A percentile compares a stretch with the other conserved stretches of the same genome.
phyloP scores from a whole-genome alignment of 1,284 basidiomycete species.

The Tilletia caries region DNA sequence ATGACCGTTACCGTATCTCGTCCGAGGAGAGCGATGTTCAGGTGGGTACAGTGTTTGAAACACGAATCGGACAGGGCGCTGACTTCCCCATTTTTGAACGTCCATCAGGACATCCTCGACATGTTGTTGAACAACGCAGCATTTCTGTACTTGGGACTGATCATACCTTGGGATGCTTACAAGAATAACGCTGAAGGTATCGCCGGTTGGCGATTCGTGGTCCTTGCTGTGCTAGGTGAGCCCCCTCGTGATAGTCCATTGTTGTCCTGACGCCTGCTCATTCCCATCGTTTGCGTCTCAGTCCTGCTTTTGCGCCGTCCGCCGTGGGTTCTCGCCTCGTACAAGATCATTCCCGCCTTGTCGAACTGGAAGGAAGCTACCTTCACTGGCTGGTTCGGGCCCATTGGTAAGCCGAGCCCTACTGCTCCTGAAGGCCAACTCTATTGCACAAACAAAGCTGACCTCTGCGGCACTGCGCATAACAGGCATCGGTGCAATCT shows the following conservation, averaged over 20 bases:
- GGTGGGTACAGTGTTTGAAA: neutral
- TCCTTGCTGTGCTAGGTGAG: too few relatives aligned
- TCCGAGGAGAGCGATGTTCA: conserved; percentile 59
- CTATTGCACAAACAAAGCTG: too few relatives aligned
- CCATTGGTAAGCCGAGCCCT: conserved; percentile 37
- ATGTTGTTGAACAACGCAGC: conserved; percentile 57
- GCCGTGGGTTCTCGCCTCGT: conserved; percentile 43
- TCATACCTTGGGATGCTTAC: conserved; percentile 51
- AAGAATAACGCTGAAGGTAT: conserved; percentile 32
- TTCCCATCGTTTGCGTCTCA: too few relatives aligned
- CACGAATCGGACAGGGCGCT: too few relatives aligned
- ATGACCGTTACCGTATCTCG: conserved; percentile 57
- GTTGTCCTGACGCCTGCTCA: too few relatives aligned
- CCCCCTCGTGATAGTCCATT: too few relatives aligned
- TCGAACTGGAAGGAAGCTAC: conserved; percentile 38
- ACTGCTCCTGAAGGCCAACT: neutral
- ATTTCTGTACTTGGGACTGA: conserved; percentile 56
- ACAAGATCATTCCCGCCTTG: conserved; percentile 44
- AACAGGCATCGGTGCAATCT: conserved; percentile 54
- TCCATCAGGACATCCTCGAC: conserved; percentile 60
- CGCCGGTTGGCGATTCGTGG: conserved; percentile 45
- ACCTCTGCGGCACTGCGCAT: neutral
- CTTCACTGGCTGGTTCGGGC: conserved; percentile 52
- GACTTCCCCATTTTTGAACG: neutral
- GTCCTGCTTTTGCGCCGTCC: conserved; percentile 45